Percentiles rank a stretch among this genome's conserved stretches.
Evolutionary conservation across 169 alveolate species (phyloP).

Genomic region (Plasmodium malariae): DNA sequence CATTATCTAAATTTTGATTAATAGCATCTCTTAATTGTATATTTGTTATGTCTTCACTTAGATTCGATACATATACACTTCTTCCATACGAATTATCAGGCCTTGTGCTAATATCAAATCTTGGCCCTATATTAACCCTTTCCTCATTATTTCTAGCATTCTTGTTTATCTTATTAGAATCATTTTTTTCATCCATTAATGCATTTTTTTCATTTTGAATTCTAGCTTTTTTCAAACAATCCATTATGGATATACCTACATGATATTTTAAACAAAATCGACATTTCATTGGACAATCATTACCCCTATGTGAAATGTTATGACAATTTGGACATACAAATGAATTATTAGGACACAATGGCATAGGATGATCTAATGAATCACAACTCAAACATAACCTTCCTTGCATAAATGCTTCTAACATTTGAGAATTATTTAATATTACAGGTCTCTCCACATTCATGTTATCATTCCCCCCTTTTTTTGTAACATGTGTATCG

Average conservation of each 20-base stretch:
- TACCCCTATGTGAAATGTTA: slow-evolving; percentile 82
- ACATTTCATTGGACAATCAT: slow-evolving; percentile 76
- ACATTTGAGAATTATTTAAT: slow-evolving; percentile 73
- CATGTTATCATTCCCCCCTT: slow-evolving; percentile 29
- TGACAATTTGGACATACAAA: slow-evolving; percentile 87
- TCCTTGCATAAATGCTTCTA: slow-evolving; percentile 80
- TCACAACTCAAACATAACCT: slow-evolving; percentile 85
- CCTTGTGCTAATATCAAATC: slow-evolving; percentile 73
- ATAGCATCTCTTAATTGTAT: slow-evolving; percentile 64
- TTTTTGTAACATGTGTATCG: neutral
- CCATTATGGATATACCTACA: slow-evolving; percentile 69
- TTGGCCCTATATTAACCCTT: slow-evolving; percentile 45
- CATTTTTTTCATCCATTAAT: slow-evolving; percentile 40
- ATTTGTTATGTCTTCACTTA: slow-evolving; percentile 70
- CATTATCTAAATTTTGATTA: slow-evolving; percentile 57
- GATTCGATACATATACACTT: slow-evolving; percentile 72
- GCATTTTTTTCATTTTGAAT: slow-evolving; percentile 61
- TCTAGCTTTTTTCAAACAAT: slow-evolving; percentile 73
- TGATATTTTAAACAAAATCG: slow-evolving; percentile 70
- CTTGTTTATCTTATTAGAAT: slow-evolving; percentile 25
- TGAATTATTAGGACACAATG: slow-evolving; percentile 83
- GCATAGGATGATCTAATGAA: slow-evolving; percentile 82
- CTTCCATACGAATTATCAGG: slow-evolving; percentile 77
- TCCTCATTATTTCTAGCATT: slow-evolving; percentile 27
- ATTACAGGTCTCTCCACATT: slow-evolving; percentile 66